phyloP scores from a whole-genome alignment of 352 stramenopile species.

The Phytophthora hibernalis region DNA sequence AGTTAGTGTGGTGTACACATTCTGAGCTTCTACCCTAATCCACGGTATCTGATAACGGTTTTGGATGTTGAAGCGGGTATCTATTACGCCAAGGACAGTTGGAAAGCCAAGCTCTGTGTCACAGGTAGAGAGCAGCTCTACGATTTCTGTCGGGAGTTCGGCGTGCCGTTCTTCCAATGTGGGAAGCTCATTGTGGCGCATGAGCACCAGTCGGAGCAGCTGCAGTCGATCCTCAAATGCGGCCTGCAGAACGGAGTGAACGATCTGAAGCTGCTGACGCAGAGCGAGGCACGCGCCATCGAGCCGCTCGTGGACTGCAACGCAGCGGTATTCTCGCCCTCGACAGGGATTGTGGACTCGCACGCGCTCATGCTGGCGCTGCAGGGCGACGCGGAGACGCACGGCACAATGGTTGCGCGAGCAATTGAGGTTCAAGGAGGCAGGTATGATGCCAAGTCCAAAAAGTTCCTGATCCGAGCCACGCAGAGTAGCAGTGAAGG shows the following conservation, averaged over 20 bases:
- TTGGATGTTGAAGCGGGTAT: slow-evolving; percentile 68
- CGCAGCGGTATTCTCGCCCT: slow-evolving; percentile 92
- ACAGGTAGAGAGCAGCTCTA: slow-evolving; percentile 91
- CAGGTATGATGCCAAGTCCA: slow-evolving; percentile 35
- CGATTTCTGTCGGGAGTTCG: slow-evolving; percentile 88
- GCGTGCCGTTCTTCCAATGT: slow-evolving; percentile 84
- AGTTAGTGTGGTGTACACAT: slow-evolving; percentile 17
- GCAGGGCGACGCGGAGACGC: slow-evolving; percentile 89
- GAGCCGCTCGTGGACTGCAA: slow-evolving; percentile 70
- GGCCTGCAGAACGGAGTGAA: slow-evolving; percentile 63
- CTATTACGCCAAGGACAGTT: slow-evolving; percentile 92
- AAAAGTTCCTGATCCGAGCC: slow-evolving; percentile 47
- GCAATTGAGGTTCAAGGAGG: slow-evolving; percentile 65
- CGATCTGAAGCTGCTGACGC: slow-evolving; percentile 60
- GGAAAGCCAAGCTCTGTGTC: slow-evolving; percentile 94
- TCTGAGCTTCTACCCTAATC: slow-evolving; percentile 11
- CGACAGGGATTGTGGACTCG: slow-evolving; percentile 96
- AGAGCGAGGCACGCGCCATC: slow-evolving; percentile 45
- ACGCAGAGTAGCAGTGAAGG: slow-evolving; percentile 34
- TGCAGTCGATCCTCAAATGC: slow-evolving; percentile 46
- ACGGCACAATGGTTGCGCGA: slow-evolving; percentile 87
- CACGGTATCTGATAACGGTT: slow-evolving; percentile 11
- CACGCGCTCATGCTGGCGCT: slow-evolving; percentile 92
- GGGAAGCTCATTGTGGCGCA: slow-evolving; percentile 97
- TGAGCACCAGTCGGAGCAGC: slow-evolving; percentile 47